Conservation (phyloP, 1,139 yeast species). For the Kodamaea derodonti region DNA sequence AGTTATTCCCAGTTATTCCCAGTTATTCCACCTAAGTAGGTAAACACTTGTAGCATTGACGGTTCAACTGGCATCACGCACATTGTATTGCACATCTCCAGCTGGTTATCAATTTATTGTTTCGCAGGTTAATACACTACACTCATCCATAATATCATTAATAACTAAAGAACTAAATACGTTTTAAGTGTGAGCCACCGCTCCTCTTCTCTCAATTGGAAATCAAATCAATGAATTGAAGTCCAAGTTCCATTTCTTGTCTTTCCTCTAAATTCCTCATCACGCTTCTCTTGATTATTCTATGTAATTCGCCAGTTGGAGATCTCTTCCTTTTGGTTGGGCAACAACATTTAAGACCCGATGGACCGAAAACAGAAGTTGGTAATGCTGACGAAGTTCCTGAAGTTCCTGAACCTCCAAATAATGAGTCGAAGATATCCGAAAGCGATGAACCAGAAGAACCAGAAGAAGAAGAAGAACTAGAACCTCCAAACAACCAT, state of each 20-base stretch:
- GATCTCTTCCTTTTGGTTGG: slow-evolving; percentile 16
- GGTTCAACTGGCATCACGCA: too few species aligned
- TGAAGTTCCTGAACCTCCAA: slow-evolving; percentile 11
- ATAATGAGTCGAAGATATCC: slow-evolving; percentile 11
- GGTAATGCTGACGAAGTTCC: slow-evolving; percentile 10
- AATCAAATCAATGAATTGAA: slow-evolving; percentile 12
- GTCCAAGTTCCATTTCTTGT: slow-evolving; percentile 11
- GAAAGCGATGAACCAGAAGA: too few species aligned
- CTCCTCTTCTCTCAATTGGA: slow-evolving; percentile 5
- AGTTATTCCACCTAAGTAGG: too few species aligned
- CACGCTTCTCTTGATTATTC: slow-evolving; percentile 16
- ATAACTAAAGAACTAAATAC: slow-evolving; percentile 7
- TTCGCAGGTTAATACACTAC: too few species aligned
- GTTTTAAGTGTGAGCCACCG: too few species aligned
- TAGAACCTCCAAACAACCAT: slow-evolving; percentile 5
- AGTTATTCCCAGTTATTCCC: too few species aligned
- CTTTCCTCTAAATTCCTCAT: slow-evolving; percentile 16
- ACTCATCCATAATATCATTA: not conserved
- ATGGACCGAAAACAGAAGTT: slow-evolving; percentile 12
- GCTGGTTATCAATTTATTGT: too few species aligned
- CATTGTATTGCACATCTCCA: too few species aligned
- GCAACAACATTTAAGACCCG: slow-evolving; percentile 18
- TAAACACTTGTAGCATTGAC: too few species aligned
- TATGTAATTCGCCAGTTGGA: slow-evolving; percentile 17
- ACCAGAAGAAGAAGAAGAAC: too few species aligned